Percentiles rank a stretch among this genome's conserved stretches.
Evolutionary conservation across 257 asterid genomes (phyloP).

Genomic region (Rauvolfia tetraphylla): DNA sequence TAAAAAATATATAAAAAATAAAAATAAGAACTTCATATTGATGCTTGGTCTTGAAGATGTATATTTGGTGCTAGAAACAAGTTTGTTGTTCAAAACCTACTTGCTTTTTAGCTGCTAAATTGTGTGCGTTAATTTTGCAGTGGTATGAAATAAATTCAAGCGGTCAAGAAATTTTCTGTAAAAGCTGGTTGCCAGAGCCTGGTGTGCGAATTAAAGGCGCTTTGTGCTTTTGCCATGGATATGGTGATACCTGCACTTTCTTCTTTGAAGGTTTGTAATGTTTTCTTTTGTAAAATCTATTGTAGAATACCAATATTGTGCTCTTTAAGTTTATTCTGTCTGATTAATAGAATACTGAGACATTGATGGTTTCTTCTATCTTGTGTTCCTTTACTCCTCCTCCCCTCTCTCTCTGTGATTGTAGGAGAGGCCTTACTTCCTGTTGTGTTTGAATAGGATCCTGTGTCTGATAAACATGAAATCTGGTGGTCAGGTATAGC

Average conservation of each 20-base stretch:
- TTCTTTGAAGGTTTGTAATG: constrained; percentile 85
- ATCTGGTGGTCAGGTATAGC: constrained; percentile 70
- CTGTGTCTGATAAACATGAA: not conserved
- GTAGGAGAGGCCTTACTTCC: not conserved
- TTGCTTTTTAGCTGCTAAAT: not conserved
- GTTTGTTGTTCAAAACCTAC: not conserved
- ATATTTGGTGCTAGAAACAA: not conserved
- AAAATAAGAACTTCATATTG: not conserved
- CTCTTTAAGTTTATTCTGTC: not conserved
- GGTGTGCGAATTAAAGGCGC: constrained; percentile 87
- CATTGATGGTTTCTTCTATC: not conserved
- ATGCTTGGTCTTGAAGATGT: not conserved
- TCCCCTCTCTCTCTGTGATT: not conserved
- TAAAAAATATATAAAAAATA: not conserved
- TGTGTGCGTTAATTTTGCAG: constrained; percentile 31
- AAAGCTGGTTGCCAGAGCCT: constrained; percentile 93
- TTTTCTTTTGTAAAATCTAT: not conserved
- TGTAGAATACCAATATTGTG: not conserved
- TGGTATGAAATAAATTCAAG: constrained; percentile 83
- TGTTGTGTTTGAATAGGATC: not conserved
- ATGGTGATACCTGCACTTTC: constrained; percentile 98
- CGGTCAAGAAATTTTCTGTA: constrained; percentile 88
- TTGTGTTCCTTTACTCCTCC: not conserved
- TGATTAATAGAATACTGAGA: not conserved
- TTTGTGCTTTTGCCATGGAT: constrained; percentile 89